Evolutionary conservation across 148 eudicot genomes (phyloP), one percentile per base, ranked within the genome.

Genomic region (Talinum fruticosum): DNA sequence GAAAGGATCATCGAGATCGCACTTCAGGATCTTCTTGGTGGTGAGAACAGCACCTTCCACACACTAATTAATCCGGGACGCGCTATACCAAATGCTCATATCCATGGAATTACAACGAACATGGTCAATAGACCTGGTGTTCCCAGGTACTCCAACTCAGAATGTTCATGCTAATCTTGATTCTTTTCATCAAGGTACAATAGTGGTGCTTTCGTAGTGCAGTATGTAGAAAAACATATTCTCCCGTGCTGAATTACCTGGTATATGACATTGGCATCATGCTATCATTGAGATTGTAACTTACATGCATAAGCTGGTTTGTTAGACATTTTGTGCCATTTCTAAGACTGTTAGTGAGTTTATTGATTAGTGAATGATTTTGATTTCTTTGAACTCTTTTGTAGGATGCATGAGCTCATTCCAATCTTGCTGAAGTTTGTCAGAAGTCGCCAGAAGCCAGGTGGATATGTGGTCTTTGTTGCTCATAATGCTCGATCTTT

Each of bases 401-500:
- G 83, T 77, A 94, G 98, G 91, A 94, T 94, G 98, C 82, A 88
- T 84, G 93, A 94, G 69, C 84, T 94, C 47, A 89, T 94, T 79
- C 98, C 98, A 57, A 85, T 89, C 75, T 81, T 94, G 74, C 75
- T 92, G 69, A 75, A 87, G 86, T 94, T 82, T 73, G 80, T 94
- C 54, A 79, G 61, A 80, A 92, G 94, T 85, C 96, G 94, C 26
- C 94, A 87, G 78, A 84, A 86, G 71, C 93, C 96, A 76, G 90
- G 91, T 37, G 98, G 96, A 37, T 80, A 76, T 67, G 91, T 88
- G 62, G 77, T 94, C 71, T 82, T 85, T 75, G 83, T 89, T 67
- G 92, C 94, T 44, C 98, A 94, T 75, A 94, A 94, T 81, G 93
- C 83, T 73, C 88, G 89, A 32, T 8, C 18, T 49, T 94, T 94